These are phyloP conservation scores for Neurospora intermedia DNA, from an alignment of 495 filamentous ascomycete species.

Conservation along the genomic window DNA sequence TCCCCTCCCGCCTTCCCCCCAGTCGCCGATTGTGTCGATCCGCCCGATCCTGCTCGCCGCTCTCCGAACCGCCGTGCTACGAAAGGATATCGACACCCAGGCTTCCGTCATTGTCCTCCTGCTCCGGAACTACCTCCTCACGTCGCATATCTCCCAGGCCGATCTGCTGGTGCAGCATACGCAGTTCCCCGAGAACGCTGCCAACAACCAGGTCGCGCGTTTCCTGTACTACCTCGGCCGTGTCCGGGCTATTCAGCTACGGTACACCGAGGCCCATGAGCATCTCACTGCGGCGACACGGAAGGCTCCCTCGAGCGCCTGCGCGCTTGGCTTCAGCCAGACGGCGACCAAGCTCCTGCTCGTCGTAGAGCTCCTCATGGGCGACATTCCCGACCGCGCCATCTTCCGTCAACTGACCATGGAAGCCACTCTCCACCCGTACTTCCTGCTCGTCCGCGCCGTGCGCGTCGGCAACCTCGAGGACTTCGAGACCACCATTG, in stretches of 20 bases:
- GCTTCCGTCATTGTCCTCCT: conserved; percentile 89
- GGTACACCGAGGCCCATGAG: conserved; percentile 94
- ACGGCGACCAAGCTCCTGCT: conserved; percentile 88
- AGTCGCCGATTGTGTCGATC: conserved; percentile 72
- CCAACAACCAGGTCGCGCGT: conserved; percentile 94
- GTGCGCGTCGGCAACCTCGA: conserved; percentile 91
- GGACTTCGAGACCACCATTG: conserved; percentile 76
- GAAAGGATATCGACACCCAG: conserved; percentile 93
- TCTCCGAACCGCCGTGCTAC: conserved; percentile 82
- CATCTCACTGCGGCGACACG: conserved; percentile 85
- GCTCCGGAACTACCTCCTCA: conserved; percentile 90
- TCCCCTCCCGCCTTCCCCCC: conserved; percentile 76
- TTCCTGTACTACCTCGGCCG: conserved; percentile 95
- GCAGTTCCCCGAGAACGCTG: conserved; percentile 81
- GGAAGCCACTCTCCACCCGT: conserved; percentile 78
- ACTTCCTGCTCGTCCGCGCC: conserved; percentile 85
- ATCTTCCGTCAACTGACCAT: conserved; percentile 82
- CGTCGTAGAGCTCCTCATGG: conserved; percentile 95
- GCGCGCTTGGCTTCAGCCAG: conserved; percentile 88
- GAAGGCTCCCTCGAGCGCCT: conserved; percentile 82
- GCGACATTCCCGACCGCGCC: conserved; percentile 90
- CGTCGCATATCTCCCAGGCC: conserved; percentile 93
- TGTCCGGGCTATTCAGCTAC: conserved; percentile 89
- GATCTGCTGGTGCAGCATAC: conserved; percentile 93
- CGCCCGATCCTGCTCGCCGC: conserved; percentile 79